A percentile compares a stretch with the other conserved stretches of the same genome.
Conservation (phyloP, 2,329 filamentous ascomycete genomes). For the Teratosphaeria viscida region DNA sequence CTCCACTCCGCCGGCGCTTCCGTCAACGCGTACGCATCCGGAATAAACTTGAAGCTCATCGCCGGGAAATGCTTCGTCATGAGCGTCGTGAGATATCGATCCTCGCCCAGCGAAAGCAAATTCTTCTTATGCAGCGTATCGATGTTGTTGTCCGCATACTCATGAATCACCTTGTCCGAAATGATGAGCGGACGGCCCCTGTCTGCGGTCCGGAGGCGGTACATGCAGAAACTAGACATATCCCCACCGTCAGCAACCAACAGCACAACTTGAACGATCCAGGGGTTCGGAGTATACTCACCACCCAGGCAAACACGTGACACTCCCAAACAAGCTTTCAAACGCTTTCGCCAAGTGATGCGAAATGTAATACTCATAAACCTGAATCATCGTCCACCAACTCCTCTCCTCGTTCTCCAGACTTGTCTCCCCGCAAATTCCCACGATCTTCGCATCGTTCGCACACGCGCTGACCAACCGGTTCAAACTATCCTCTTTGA, state of each 20-base stretch:
- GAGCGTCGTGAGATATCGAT: slow-evolving; percentile 91
- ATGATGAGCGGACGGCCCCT: slow-evolving; percentile 92
- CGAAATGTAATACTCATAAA: slow-evolving; percentile 99
- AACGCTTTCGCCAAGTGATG: slow-evolving; percentile 96
- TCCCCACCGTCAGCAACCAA: slow-evolving; percentile 7
- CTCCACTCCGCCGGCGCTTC: slow-evolving; percentile 91
- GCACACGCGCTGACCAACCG: slow-evolving; percentile 84
- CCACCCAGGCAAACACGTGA: slow-evolving; percentile 98
- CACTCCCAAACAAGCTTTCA: slow-evolving; percentile 92
- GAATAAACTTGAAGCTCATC: slow-evolving; percentile 94
- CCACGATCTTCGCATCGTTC: slow-evolving; percentile 90
- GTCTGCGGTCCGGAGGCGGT: slow-evolving; percentile 85
- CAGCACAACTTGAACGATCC: neutral
- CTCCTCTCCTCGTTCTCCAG: slow-evolving; percentile 89
- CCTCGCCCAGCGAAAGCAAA: slow-evolving; percentile 81
- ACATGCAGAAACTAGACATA: slow-evolving; percentile 83
- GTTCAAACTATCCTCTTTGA: slow-evolving; percentile 84
- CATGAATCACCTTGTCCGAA: slow-evolving; percentile 72
- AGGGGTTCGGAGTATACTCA: slow-evolving; percentile 42
- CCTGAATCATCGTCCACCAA: slow-evolving; percentile 99
- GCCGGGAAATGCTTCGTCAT: slow-evolving; percentile 97
- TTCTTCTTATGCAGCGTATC: slow-evolving; percentile 97
- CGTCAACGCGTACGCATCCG: slow-evolving; percentile 85
- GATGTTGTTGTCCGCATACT: slow-evolving; percentile 80
- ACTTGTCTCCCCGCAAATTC: slow-evolving; percentile 94